Evolutionary conservation across 345 rosid species (phyloP).

Genomic region (Salix brachista): DNA sequence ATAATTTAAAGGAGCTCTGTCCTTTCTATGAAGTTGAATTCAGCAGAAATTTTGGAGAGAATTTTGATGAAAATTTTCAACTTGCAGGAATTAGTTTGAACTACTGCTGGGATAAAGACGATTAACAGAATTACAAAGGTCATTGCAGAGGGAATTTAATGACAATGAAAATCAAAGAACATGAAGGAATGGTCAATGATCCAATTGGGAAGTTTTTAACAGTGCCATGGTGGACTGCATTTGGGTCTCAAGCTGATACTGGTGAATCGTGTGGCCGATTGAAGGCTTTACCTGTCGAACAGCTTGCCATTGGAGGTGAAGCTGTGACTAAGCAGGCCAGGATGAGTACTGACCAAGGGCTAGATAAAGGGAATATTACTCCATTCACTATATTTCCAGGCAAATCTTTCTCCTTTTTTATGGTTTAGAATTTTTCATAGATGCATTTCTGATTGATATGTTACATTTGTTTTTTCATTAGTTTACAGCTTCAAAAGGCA

Average conservation of each 20-base stretch:
- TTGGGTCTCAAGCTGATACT: constrained; percentile 48
- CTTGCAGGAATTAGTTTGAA: constrained; percentile 34
- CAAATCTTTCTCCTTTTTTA: constrained; percentile 15
- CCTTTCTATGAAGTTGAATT: neutral
- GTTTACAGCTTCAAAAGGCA: neutral
- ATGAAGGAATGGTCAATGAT: constrained; percentile 49
- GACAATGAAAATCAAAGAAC: constrained; percentile 81
- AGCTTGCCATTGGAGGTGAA: constrained; percentile 28
- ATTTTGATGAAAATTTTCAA: neutral
- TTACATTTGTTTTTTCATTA: neutral
- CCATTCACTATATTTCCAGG: constrained; percentile 67
- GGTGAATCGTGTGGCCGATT: constrained; percentile 44
- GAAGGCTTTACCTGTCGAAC: constrained; percentile 42
- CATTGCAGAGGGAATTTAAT: constrained; percentile 26
- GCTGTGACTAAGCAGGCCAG: constrained; percentile 34
- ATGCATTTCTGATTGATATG: neutral
- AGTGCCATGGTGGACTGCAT: constrained; percentile 60
- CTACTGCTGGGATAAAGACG: constrained; percentile 4
- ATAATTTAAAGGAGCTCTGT: neutral
- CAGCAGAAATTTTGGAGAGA: neutral
- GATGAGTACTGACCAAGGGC: constrained; percentile 26
- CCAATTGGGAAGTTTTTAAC: constrained; percentile 48
- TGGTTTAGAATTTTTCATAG: neutral
- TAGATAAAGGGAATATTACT: constrained; percentile 37
- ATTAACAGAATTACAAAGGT: neutral